Conservation (phyloP, 2,329 filamentous ascomycete species). For the Diaporthe velutina region DNA sequence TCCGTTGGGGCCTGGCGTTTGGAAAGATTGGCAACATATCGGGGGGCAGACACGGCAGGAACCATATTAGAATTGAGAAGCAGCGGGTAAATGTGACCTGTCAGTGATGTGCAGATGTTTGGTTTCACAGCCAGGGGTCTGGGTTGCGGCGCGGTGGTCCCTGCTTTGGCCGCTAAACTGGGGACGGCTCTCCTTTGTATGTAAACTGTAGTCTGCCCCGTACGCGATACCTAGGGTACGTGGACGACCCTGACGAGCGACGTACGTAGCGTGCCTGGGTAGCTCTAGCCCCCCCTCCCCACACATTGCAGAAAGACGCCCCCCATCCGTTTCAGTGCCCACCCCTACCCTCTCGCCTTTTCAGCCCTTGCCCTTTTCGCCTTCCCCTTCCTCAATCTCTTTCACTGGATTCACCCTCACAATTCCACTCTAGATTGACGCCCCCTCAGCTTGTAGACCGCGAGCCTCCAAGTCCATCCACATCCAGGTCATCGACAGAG, state of each 20-base stretch:
- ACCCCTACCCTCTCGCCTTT: slow-evolving; percentile 27
- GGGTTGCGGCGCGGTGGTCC: slow-evolving; percentile 13
- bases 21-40: neutral
- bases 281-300: slow-evolving; percentile 17
- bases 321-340: slow-evolving; percentile 27
- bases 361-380: slow-evolving; percentile 31
- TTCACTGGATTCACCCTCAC: slow-evolving; percentile 31
- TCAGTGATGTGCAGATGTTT: slow-evolving; percentile 31
- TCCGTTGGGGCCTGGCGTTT: neutral
- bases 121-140: slow-evolving; percentile 27
- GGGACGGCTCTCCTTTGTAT: neutral
- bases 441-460: slow-evolving; percentile 31
- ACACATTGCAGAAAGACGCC: slow-evolving; percentile 28
- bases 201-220: no score
- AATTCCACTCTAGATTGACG: slow-evolving; percentile 22
- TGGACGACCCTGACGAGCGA: no score
- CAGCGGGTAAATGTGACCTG: slow-evolving; percentile 9
- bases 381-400: slow-evolving; percentile 30
- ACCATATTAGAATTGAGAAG: neutral
- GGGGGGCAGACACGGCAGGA: no score
- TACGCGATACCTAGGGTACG: neutral
- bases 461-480: slow-evolving; percentile 26
- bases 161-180: slow-evolving; percentile 5
- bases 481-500: slow-evolving; percentile 22
- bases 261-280: no score